These are phyloP conservation scores for Parastagonospora nodorum DNA, from an alignment of 2,329 filamentous ascomycete genomes.

Conservation along the genomic window DNA sequence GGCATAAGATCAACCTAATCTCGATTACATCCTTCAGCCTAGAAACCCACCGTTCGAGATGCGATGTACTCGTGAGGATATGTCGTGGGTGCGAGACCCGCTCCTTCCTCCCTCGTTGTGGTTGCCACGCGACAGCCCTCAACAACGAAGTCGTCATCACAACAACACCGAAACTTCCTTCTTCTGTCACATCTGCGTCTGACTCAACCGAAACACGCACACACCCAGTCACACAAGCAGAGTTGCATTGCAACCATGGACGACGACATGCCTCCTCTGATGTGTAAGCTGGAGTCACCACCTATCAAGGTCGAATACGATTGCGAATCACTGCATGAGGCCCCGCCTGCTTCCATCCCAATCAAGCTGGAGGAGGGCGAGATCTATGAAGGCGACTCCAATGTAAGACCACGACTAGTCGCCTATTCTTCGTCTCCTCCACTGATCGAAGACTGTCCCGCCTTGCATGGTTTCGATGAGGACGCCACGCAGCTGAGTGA, in stretches of 20 bases:
- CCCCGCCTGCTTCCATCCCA: background rate
- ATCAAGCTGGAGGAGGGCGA: slow-evolving; percentile 6
- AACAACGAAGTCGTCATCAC: background rate
- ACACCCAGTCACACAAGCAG: background rate
- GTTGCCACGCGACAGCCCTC: slow-evolving; percentile 1
- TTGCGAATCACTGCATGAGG: background rate
- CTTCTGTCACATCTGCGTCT: background rate
- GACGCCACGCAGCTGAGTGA: background rate
- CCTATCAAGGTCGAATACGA: background rate
- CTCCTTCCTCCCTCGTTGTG: background rate
- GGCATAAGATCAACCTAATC: too few species aligned
- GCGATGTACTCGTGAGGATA: background rate
- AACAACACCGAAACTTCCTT: background rate
- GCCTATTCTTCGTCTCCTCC: slow-evolving; percentile 3
- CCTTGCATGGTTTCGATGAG: background rate
- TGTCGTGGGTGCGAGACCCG: background rate
- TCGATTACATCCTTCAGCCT: too few species aligned
- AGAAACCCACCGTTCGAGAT: too few species aligned
- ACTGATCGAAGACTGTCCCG: slow-evolving; percentile 1
- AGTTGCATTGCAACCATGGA: background rate
- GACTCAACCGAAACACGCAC: background rate
- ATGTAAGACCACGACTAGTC: background rate
- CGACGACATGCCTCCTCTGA: background rate
- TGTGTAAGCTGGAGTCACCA: background rate
- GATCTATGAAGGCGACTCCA: background rate